Conservation (phyloP, 352 stramenopile species). For the Albugo laibachii region DNA sequence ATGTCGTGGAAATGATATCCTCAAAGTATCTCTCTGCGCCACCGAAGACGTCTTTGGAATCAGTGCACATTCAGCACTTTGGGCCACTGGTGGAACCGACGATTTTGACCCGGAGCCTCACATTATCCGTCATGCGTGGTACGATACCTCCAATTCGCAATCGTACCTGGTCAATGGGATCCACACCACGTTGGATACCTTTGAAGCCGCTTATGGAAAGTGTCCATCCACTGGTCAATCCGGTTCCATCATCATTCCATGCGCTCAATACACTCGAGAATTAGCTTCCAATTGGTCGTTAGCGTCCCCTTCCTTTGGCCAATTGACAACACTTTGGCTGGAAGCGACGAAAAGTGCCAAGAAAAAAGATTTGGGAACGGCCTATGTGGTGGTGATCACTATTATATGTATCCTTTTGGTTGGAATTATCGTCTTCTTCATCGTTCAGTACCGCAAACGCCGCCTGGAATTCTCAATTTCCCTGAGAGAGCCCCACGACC, state of each 20-base stretch:
- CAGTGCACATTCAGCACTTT: constrained; percentile 22
- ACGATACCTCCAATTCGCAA: constrained; percentile 2
- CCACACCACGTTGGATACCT: constrained; percentile 16
- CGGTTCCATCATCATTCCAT: constrained; percentile 38
- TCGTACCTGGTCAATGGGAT: constrained; percentile 33
- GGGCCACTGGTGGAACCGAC: constrained; percentile 30
- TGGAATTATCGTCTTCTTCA: too few species aligned
- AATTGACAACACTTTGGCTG: too few species aligned
- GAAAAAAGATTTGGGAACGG: too few species aligned
- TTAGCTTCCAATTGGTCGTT: constrained; percentile 18
- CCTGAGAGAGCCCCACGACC: too few species aligned
- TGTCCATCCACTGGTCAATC: constrained; percentile 17
- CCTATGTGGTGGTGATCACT: too few species aligned
- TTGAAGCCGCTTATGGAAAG: constrained; percentile 24
- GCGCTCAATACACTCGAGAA: constrained; percentile 17
- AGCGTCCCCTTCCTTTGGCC: too few species aligned
- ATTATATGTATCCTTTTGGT: too few species aligned
- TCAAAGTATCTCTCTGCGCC: constrained; percentile 25
- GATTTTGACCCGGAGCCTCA: constrained; percentile 26
- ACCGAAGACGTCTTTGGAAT: constrained; percentile 15
- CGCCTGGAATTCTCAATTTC: too few species aligned
- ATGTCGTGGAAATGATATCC: constrained; percentile 24
- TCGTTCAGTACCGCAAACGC: too few species aligned
- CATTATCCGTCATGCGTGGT: constrained; percentile 30
- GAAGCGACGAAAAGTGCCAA: too few species aligned